These are phyloP conservation scores for Lipomyces orientalis DNA, from an alignment of 805 yeast species.

Conservation along the genomic window DNA sequence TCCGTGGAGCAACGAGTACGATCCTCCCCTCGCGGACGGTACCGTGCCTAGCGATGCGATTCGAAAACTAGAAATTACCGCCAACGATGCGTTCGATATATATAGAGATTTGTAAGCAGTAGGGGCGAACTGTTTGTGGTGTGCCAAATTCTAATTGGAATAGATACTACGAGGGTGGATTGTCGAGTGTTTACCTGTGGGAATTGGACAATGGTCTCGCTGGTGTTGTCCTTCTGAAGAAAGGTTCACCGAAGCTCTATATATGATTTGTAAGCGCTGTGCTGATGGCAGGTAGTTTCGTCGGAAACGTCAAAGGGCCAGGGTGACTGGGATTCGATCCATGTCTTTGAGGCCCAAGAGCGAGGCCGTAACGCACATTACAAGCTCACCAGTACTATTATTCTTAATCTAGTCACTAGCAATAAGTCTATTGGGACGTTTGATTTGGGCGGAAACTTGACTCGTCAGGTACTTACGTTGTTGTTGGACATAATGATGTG, in stretches of 20 bases:
- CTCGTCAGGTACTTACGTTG: constrained; percentile 62
- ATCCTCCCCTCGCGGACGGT: constrained; percentile 61
- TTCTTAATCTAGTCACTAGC: constrained; percentile 63
- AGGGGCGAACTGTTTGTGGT: background rate
- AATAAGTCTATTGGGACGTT: constrained; percentile 48
- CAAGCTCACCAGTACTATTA: constrained; percentile 84
- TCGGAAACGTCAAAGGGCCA: constrained; percentile 23
- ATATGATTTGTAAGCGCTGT: background rate
- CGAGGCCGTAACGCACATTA: constrained; percentile 53
- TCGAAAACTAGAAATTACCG: constrained; percentile 75
- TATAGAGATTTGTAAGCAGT: constrained; percentile 70
- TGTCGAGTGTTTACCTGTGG: constrained; percentile 90
- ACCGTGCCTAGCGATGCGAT: constrained; percentile 73
- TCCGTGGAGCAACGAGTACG: constrained; percentile 85
- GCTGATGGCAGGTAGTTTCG: constrained; percentile 2
- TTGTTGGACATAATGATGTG: background rate
- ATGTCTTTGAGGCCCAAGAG: constrained; percentile 77
- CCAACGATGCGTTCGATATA: constrained; percentile 89
- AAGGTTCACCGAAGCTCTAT: constrained; percentile 45
- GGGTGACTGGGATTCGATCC: constrained; percentile 91
- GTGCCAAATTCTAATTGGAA: background rate
- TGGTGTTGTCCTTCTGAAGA: constrained; percentile 87
- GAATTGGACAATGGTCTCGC: constrained; percentile 84
- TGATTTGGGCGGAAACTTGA: constrained; percentile 78
- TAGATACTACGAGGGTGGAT: constrained; percentile 88